Base-by-base conservation (phyloP, 805 yeast genomes). In the Yamadazyma scolyti region DNA sequence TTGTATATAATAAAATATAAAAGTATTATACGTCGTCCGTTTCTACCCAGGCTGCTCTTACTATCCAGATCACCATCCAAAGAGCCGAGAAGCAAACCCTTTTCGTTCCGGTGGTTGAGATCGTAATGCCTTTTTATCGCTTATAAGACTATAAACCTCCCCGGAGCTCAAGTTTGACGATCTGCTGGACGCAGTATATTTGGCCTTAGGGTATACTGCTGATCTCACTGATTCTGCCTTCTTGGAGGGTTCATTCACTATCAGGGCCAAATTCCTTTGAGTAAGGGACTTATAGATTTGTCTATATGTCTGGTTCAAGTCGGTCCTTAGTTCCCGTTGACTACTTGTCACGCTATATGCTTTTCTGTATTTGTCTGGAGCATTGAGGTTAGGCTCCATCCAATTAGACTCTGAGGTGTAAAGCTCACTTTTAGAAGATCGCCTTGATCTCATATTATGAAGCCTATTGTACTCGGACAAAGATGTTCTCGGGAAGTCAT, bases 341-440 rank as follows among this genome's bases (percentile, higher is more conserved):
- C 37, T 29, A 31, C 49, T 44, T 20, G 42, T 34, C 23, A 57
- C 37, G 33, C 54, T 50, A 30, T 51, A 47, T 16, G 37, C 43
- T 10, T 60, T 53, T 37, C 55, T 39, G 6, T 13, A 15, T 15
- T 35, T 33, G 10, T 6, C 10, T 17, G 19, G 9, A 10, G 27
- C 9, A 9, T 17, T 27, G 9, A 25, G 23, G 23, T 30, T 37
- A 3, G 76, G 70, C 32, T 72, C 77, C 77, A 73, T 71, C 78
- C 79, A 73, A 33, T 63, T 67, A 12, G 68, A 58, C 25, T 68
- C 75, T 9, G 67, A 52, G 3, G 57, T 49, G 42, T 71, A 65
- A 24, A 67, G 44, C 19, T 65, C 71, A 43, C 69, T 63, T 23
- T 54, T 45, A 5, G 70, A 60, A 5, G 69, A 62, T 30, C 62